phyloP scores from a whole-genome alignment of 2,329 filamentous ascomycete genomes.

The Verticillium tricorpus region DNA sequence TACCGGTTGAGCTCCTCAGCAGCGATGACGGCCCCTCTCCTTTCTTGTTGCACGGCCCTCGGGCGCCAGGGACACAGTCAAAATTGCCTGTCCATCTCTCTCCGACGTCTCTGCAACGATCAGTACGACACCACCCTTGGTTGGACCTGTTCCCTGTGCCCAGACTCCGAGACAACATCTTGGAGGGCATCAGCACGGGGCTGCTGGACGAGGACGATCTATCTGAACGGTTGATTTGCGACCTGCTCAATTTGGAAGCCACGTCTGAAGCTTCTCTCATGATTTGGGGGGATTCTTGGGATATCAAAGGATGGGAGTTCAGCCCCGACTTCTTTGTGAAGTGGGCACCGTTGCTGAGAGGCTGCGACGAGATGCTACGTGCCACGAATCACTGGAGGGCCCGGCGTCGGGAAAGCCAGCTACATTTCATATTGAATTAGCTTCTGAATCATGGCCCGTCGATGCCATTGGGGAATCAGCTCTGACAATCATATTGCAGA shows the following conservation, averaged over 20 bases:
- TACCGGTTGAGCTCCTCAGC: too few species aligned
- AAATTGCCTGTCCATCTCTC: background rate
- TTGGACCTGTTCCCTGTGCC: background rate
- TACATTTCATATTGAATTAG: too few species aligned
- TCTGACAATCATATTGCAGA: too few species aligned
- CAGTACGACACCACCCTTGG: background rate
- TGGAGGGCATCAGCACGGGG: background rate
- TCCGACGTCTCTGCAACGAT: background rate
- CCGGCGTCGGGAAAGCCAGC: too few species aligned
- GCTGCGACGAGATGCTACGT: background rate
- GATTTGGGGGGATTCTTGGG: constrained; percentile 1
- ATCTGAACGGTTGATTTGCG: too few species aligned
- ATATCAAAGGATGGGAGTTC: background rate
- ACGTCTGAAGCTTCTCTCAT: background rate
- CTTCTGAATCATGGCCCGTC: too few species aligned
- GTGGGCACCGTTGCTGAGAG: background rate
- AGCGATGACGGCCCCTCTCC: too few species aligned
- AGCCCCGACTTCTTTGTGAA: background rate
- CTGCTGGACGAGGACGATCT: background rate
- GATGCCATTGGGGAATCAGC: too few species aligned
- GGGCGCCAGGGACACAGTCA: too few species aligned
- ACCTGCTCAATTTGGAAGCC: background rate
- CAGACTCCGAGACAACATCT: background rate
- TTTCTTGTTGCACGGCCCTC: too few species aligned
- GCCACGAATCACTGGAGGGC: constrained; percentile 1